A percentile compares a stretch with the other conserved stretches of the same genome.
phyloP scores from a whole-genome alignment of 148 eudicot genomes.

The Spergularia marina region DNA sequence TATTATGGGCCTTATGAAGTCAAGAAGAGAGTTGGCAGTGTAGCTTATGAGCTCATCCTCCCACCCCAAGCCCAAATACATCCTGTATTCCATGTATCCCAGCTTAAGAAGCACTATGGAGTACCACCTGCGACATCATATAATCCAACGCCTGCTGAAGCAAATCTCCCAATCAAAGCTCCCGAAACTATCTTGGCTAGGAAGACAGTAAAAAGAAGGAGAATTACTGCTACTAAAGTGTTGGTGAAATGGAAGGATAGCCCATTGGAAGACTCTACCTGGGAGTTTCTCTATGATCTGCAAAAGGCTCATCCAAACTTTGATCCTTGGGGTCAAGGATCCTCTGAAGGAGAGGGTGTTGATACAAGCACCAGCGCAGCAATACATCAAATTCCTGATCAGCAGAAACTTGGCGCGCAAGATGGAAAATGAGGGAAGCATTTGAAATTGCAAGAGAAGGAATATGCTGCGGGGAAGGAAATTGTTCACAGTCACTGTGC shows the following conservation, averaged over 20 bases:
- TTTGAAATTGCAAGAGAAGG: no score
- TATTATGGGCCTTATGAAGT: no score
- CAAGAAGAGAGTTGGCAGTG: no score
- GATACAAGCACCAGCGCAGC: background rate
- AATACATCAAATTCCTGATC: no score
- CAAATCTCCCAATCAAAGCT: background rate
- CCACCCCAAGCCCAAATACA: no score
- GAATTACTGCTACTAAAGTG: background rate
- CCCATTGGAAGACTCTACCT: background rate
- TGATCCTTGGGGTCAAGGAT: constrained; percentile 7
- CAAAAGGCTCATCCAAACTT: background rate
- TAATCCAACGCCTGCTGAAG: background rate
- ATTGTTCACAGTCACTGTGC: accelerated
- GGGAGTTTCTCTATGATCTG: background rate
- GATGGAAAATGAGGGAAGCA: no score
- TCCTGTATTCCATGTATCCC: no score
- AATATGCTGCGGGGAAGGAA: no score
- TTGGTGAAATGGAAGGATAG: background rate
- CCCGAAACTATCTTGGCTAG: background rate
- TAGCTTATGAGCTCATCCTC: no score
- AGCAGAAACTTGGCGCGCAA: no score
- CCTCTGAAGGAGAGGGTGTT: background rate
- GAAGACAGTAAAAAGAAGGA: background rate
- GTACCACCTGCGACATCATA: no score
- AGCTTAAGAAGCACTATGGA: no score